Evolutionary conservation across 306 rosid genomes (phyloP).

Genomic region (Arachis hypogaea): DNA sequence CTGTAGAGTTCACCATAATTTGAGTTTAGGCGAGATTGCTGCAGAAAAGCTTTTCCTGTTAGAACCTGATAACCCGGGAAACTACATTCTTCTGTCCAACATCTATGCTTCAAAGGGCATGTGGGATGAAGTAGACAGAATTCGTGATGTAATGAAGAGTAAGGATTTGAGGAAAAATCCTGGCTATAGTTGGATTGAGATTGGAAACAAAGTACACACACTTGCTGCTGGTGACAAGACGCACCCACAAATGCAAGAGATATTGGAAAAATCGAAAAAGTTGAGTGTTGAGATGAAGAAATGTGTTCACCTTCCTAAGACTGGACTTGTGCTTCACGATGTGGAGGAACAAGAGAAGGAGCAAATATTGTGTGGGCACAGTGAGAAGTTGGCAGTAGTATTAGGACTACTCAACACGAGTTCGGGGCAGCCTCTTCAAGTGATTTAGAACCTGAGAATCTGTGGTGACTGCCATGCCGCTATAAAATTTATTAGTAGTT

Average conservation of each 20-base stretch:
- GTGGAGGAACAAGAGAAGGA: constrained; percentile 85
- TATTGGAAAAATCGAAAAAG: constrained; percentile 53
- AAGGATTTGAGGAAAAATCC: constrained; percentile 81
- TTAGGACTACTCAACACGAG: constrained; percentile 72
- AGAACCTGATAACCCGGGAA: constrained; percentile 83
- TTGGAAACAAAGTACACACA: constrained; percentile 61
- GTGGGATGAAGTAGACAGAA: constrained; percentile 67
- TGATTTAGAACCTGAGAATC: constrained; percentile 69
- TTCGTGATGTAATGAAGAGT: constrained; percentile 62
- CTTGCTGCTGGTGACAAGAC: constrained; percentile 74
- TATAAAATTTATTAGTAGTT: constrained; percentile 58
- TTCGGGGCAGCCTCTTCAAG: constrained; percentile 64
- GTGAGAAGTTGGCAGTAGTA: constrained; percentile 76
- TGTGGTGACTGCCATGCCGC: constrained; percentile 60
- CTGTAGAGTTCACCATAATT: constrained; percentile 73
- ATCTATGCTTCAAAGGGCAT: constrained; percentile 76
- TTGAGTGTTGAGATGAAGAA: constrained; percentile 69
- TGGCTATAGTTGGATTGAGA: constrained; percentile 83
- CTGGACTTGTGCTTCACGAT: constrained; percentile 62
- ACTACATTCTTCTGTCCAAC: constrained; percentile 73
- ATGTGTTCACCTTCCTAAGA: constrained; percentile 58
- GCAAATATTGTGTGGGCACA: constrained; percentile 76
- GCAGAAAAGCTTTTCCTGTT: constrained; percentile 71
- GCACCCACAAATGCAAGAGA: constrained; percentile 68
- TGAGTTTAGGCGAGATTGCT: constrained; percentile 61